These are phyloP conservation scores for Tolypocladium ophioglossoides DNA, from an alignment of 2,329 filamentous ascomycete species.

Conservation along the genomic window DNA sequence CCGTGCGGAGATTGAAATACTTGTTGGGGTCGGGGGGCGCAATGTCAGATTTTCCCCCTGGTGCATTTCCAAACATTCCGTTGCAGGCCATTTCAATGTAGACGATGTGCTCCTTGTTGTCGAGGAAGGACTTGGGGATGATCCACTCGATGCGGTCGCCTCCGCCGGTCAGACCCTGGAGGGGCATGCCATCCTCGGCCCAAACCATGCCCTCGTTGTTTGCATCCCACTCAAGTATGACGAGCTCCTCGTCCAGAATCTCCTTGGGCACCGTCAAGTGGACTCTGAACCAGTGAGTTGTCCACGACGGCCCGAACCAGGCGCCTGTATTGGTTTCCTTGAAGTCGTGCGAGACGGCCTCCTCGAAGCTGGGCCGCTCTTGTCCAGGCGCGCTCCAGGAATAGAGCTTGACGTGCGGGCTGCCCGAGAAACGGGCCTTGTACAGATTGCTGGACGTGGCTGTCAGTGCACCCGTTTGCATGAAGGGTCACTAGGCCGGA, in stretches of 20 bases:
- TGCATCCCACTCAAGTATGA: constrained; percentile 96
- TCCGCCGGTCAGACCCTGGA: constrained; percentile 85
- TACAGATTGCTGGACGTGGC: constrained; percentile 22
- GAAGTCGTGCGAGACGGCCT: constrained; percentile 69
- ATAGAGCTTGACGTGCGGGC: constrained; percentile 70
- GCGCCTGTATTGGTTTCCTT: constrained; percentile 63
- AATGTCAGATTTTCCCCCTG: constrained; percentile 66
- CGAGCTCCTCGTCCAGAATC: constrained; percentile 62
- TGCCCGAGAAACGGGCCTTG: constrained; percentile 43
- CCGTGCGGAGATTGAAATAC: constrained; percentile 64
- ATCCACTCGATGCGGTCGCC: constrained; percentile 89
- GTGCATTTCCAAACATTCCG: constrained; percentile 91
- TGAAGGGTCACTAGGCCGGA: neutral
- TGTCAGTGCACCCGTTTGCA: neutral
- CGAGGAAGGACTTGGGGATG: constrained; percentile 67
- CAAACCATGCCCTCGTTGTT: constrained; percentile 93
- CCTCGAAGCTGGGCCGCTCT: constrained; percentile 73
- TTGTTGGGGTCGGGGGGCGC: constrained; percentile 81
- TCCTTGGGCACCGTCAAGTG: constrained; percentile 65
- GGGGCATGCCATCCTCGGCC: constrained; percentile 77
- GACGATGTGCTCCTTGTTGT: constrained; percentile 78
- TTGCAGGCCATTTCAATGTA: constrained; percentile 99
- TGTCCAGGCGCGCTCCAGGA: constrained; percentile 77
- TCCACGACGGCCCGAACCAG: constrained; percentile 88
- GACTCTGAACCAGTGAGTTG: constrained; percentile 94